Base-by-base conservation (phyloP, 805 yeast species). In the Pichia gijzeniarum region DNA sequence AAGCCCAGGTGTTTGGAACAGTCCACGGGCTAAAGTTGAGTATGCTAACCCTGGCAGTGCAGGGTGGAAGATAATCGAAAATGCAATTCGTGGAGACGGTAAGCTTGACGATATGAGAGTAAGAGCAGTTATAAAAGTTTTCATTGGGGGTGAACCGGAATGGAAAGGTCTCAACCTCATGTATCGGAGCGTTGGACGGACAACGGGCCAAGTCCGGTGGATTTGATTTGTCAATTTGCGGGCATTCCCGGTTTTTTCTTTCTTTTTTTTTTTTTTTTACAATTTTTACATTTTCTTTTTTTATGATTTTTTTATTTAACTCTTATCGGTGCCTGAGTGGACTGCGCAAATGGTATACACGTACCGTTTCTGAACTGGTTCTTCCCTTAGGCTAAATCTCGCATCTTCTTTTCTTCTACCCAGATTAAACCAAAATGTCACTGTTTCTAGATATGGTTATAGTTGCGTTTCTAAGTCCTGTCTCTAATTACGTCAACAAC, bases 1-100 rank as follows among this genome's bases (percentile, higher is more conserved):
- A 1, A 74, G 77, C 1, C 80, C 83, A 0, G 85, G 85, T 1
- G 43, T 72, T 7, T 71, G 69, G 56, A 69, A 62, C 9, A 71
- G 80, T 3, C 76, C 74, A 6, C 60, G 73, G 37, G 65, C 78
- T 3, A 78, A 83, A 0, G 66, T 80, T 16, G 67, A 65, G 25
- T 65, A 72, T 40, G 67, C 70, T 4, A 62, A 63, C 3, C 48
- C 54, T 6, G 77, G 77, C 0, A 48, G 53, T 30, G 43, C 60
- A 72, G 7, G 78, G 75, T 1, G 71, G 72, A 77, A 74, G 33
- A 63, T 79, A 12, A 57, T 80, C 25, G 64, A 71, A 36, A 68
- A 67, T 47, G 79, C 80, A 0, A 41, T 79, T 25, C 72, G 76
- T 51, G 79, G 80, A 5, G 67, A 72, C 21, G 62, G 80, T 32